Evolutionary conservation across 108 stramenopile genomes (phyloP).

Genomic region (Pinguiococcus pyrenoidosus): DNA sequence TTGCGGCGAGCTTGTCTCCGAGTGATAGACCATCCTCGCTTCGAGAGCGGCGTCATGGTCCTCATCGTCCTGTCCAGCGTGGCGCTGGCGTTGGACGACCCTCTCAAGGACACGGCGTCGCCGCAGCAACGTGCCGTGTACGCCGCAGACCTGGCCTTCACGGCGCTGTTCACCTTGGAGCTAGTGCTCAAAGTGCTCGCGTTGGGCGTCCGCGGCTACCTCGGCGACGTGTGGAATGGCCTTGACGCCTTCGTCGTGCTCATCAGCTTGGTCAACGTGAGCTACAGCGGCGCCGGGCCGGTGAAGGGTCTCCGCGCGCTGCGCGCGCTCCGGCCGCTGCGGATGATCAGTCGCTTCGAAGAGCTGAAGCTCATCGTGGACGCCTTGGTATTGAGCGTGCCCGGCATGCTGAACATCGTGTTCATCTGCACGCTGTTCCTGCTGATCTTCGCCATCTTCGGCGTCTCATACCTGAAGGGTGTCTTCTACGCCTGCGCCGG

Average conservation of each 20-base stretch:
- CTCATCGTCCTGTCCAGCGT: slow-evolving; percentile 26
- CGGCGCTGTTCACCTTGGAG: slow-evolving; percentile 43
- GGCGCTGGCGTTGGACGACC: slow-evolving; percentile 32
- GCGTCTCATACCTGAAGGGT: slow-evolving; percentile 52
- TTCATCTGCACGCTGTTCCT: slow-evolving; percentile 39
- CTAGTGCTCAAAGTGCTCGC: slow-evolving; percentile 47
- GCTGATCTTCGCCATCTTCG: slow-evolving; percentile 53
- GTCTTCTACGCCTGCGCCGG: slow-evolving; percentile 39
- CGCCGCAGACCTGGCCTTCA: slow-evolving; percentile 30
- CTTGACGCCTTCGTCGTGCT: slow-evolving; percentile 45
- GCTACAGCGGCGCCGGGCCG: slow-evolving; percentile 3
- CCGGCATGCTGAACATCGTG: slow-evolving; percentile 41
- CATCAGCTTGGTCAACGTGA: slow-evolving; percentile 26
- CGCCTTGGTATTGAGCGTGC: slow-evolving; percentile 48
- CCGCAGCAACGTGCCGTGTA: slow-evolving; percentile 4
- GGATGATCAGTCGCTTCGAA: slow-evolving; percentile 48
- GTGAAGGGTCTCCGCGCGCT: slow-evolving; percentile 38
- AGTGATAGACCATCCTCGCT: slow-evolving; percentile 15
- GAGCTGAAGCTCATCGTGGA: slow-evolving; percentile 57
- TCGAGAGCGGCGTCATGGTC: slow-evolving; percentile 24
- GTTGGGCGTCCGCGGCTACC: slow-evolving; percentile 39
- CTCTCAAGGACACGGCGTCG: slow-evolving; percentile 13
- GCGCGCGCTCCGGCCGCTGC: slow-evolving; percentile 51
- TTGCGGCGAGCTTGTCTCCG: slow-evolving; percentile 1
- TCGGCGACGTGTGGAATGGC: slow-evolving; percentile 47